Base-by-base conservation (phyloP, 208 protist genomes). In the Porcisia hertigi region DNA sequence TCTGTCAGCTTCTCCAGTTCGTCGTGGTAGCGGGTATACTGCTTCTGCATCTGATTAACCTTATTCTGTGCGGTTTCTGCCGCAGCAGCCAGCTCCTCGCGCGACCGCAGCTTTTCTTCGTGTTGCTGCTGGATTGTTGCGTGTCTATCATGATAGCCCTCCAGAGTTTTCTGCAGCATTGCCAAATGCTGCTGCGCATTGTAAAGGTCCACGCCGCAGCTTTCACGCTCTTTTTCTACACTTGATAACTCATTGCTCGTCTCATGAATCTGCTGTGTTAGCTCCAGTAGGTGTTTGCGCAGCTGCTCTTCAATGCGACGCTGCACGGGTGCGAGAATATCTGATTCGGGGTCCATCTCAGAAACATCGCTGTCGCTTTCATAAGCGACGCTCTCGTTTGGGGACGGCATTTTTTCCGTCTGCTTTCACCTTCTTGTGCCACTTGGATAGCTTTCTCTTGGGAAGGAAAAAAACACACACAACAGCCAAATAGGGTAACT, bases 201-300 rank as follows among this genome's bases (percentile, higher is more conserved):
- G 85, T 99, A 99, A 45, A 98, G 86, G 73, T 99, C 92, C n/a
- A 98, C 97, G 84, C 96, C 97, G 65, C 90, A 92, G 69, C 95
- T 85, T 72, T 98, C 97, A 2, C 94, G 86, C 73, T 95, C 86
- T 58, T 94, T 90, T 71, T 92, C 85, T n/a, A 97, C 81, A 20
- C 71, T 77, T 59, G 76, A 77, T 41, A 96, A 73, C 71, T 98
- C 94, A 64, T 89, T 95, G 25, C 87, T 93, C 14, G 89, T 89
- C 71, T 98, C 94, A 41, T 96, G 89, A 8, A 97, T 82, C 63
- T 96, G 86, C 57, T 97, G 88, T 23, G 85, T 87, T 12, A 98
- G 59, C 66, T 98, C 92, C 53, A 96, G 90, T 18, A 98, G 75
- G 73, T 98, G 92, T 70, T 92, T 91, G 7, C 91, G 54, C 18